Evolutionary conservation across 2,329 filamentous ascomycete species (phyloP).

Genomic region (Alternaria ethzedia): DNA sequence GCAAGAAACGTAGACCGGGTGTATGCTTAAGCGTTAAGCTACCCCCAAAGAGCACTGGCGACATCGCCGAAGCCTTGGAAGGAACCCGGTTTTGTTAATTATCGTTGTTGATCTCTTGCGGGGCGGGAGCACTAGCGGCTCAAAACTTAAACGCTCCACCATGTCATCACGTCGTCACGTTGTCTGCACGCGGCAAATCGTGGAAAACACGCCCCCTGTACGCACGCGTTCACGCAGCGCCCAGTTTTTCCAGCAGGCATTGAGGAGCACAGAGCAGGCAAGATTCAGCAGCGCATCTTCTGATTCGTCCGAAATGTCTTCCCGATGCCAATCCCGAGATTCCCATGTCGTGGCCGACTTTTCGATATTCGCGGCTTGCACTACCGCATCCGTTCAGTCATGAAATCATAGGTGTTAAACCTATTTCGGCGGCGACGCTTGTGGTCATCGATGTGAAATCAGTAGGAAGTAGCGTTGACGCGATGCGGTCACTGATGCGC

Average conservation of each 20-base stretch:
- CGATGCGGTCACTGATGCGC: constrained; percentile 14
- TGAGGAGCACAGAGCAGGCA: constrained; percentile 6
- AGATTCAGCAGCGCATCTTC: neutral
- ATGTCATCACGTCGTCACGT: constrained; percentile 47
- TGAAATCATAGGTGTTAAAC: constrained; percentile 42
- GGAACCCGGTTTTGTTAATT: neutral
- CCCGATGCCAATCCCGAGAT: constrained; percentile 20
- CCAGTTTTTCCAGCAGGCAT: constrained; percentile 5
- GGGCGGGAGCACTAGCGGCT: constrained; percentile 29
- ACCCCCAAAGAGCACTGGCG: neutral
- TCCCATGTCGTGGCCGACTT: constrained; percentile 26
- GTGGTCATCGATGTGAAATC: constrained; percentile 32
- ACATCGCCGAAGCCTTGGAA: constrained; percentile 7
- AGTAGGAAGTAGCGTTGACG: constrained; percentile 7
- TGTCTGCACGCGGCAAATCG: constrained; percentile 22
- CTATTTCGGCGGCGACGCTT: constrained; percentile 9
- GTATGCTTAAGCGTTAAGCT: constrained; percentile 8
- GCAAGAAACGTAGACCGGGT: constrained; percentile 5
- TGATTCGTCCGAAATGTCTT: constrained; percentile 20
- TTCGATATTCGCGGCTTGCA: constrained; percentile 20
- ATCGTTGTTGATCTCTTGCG: constrained; percentile 1
- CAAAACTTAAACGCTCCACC: constrained; percentile 22
- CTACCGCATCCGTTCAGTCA: constrained; percentile 40
- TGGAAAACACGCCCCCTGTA: constrained; percentile 8
- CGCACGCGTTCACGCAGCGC: constrained; percentile 27